Evolutionary conservation across 352 stramenopile genomes (phyloP).

Genomic region (Globisporangium solare): DNA sequence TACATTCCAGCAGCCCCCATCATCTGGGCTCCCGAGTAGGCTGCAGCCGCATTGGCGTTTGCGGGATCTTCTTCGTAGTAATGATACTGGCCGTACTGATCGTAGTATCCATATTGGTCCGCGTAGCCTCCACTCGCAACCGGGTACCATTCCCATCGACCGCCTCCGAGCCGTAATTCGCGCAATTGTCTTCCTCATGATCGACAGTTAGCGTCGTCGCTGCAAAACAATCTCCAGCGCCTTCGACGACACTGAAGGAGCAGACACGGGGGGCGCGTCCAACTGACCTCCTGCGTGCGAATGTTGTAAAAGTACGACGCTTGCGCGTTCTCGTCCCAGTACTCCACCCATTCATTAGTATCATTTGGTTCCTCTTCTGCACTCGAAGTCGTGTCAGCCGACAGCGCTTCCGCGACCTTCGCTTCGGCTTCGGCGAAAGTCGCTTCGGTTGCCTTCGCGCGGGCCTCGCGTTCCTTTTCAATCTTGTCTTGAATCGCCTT

Average conservation of each 20-base stretch:
- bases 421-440: slow-evolving; percentile 56
- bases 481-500: slow-evolving; percentile 58
- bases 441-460: slow-evolving; percentile 49
- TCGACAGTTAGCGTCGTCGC: slow-evolving; percentile 29
- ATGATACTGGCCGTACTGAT: slow-evolving; percentile 75
- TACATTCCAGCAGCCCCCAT: slow-evolving; percentile 39
- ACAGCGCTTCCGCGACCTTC: slow-evolving; percentile 41
- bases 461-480: slow-evolving; percentile 55
- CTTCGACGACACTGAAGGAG: slow-evolving; percentile 23
- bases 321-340: slow-evolving; percentile 87
- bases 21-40: slow-evolving; percentile 15
- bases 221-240: slow-evolving; percentile 30
- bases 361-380: slow-evolving; percentile 8
- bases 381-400: neutral
- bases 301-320: slow-evolving; percentile 90
- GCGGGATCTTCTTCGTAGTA: slow-evolving; percentile 59
- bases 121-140: slow-evolving; percentile 35
- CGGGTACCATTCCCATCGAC: slow-evolving; percentile 6
- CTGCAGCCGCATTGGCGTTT: slow-evolving; percentile 9
- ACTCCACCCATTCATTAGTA: slow-evolving; percentile 78
- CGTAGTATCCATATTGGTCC: slow-evolving; percentile 80
- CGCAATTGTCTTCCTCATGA: slow-evolving; percentile 34
- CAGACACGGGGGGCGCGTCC: slow-evolving; percentile 60
- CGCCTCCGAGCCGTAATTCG: slow-evolving; percentile 10
- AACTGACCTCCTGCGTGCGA: slow-evolving; percentile 82